phyloP scores from a whole-genome alignment of 2,329 filamentous ascomycete genomes.

The Alternaria triticimaculans region DNA sequence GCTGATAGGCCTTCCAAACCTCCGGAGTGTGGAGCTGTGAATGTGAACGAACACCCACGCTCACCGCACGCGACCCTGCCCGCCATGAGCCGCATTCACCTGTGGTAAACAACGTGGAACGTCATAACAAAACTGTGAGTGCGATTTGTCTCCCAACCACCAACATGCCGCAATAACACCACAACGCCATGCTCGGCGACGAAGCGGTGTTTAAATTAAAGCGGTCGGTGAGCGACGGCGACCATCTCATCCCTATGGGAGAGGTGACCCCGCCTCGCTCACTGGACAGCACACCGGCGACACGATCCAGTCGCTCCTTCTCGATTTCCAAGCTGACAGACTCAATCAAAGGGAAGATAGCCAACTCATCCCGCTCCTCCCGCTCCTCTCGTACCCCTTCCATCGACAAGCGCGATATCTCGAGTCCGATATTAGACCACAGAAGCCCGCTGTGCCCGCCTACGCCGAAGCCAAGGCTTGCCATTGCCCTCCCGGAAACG shows the following conservation, averaged over 20 bases:
- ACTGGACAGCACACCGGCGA: constrained; percentile 11
- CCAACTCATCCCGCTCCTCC: constrained; percentile 15
- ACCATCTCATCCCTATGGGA: constrained; percentile 23
- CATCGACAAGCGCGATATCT: constrained; percentile 34
- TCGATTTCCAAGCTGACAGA: constrained; percentile 39
- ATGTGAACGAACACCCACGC: constrained; percentile 23
- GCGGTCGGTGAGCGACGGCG: constrained; percentile 32
- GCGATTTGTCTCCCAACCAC: constrained; percentile 7
- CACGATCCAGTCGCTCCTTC: constrained; percentile 27
- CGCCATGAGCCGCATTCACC: constrained; percentile 38
- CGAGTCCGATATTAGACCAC: constrained; percentile 30
- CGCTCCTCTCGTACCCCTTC: constrained; percentile 21
- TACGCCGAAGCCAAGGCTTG: constrained; percentile 10
- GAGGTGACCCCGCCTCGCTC: constrained; percentile 21
- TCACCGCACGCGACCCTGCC: constrained; percentile 27
- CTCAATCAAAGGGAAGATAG: constrained; percentile 29
- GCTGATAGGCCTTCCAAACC: constrained; percentile 8
- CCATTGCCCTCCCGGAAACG: constrained; percentile 3
- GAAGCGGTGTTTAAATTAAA: constrained; percentile 30
- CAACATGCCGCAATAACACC: constrained; percentile 8
- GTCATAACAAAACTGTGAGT: constrained; percentile 32
- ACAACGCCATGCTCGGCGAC: constrained; percentile 27
- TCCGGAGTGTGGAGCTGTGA: constrained; percentile 18
- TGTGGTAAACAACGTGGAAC: constrained; percentile 20
- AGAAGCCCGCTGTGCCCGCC: constrained; percentile 24